Evolutionary conservation across 106 monocot species (phyloP).

Genomic region (Dendrobium officinale): DNA sequence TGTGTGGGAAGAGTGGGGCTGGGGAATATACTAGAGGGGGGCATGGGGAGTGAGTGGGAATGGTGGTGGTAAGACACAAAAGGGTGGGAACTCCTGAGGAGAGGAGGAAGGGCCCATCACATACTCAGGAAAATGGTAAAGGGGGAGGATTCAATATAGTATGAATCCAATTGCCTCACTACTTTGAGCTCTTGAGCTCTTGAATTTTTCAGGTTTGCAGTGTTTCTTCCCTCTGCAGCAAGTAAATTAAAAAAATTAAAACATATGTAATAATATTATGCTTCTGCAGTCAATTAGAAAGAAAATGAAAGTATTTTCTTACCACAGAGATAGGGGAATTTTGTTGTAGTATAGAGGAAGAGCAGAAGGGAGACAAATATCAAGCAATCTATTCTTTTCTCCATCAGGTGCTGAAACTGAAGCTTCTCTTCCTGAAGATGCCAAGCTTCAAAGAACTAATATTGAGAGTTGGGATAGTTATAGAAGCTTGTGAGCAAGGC

Average conservation of each 20-base stretch:
- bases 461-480: slow-evolving; percentile 10
- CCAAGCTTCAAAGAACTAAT: neutral
- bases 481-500: slow-evolving; percentile 4
- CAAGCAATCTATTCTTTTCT: slow-evolving; percentile 13
- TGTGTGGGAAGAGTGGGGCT: neutral
- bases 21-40: neutral
- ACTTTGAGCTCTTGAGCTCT: slow-evolving; percentile 1
- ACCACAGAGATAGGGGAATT: slow-evolving; percentile 27
- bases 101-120: slow-evolving; percentile 32
- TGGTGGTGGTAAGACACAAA: slow-evolving; percentile 21
- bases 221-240: slow-evolving; percentile 20
- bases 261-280: neutral
- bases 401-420: slow-evolving; percentile 4
- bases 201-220: slow-evolving; percentile 10
- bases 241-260: neutral
- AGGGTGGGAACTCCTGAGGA: slow-evolving; percentile 23
- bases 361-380: slow-evolving; percentile 16
- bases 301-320: neutral
- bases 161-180: slow-evolving; percentile 11
- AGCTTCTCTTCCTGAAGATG: neutral
- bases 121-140: slow-evolving; percentile 26
- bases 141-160: slow-evolving; percentile 31
- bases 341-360: slow-evolving; percentile 9
- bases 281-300: neutral
- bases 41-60: neutral